These are phyloP conservation scores for Nicotiana tomentosiformis DNA, from an alignment of 257 asterid genomes.

Conservation along the genomic window DNA sequence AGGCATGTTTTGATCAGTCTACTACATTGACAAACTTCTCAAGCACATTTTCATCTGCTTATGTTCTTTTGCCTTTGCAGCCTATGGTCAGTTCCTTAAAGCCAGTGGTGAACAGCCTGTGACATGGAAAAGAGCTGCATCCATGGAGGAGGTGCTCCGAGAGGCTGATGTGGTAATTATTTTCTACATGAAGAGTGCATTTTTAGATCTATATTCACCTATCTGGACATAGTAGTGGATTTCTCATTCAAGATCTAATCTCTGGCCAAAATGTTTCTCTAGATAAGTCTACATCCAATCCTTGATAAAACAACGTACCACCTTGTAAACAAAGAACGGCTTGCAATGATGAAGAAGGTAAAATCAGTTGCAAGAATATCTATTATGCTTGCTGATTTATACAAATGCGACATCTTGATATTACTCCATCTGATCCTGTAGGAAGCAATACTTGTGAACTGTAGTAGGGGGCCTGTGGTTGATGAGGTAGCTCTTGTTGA, in stretches of 20 bases:
- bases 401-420: background rate
- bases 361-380: background rate
- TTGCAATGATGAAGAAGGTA: conserved; percentile 93
- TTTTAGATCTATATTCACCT: background rate
- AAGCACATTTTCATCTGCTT: background rate
- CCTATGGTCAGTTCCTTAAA: conserved; percentile 86
- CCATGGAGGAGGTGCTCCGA: conserved; percentile 87
- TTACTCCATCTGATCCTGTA: conserved; percentile 10
- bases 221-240: background rate
- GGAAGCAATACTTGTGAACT: conserved; percentile 92
- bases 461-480: conserved; percentile 96
- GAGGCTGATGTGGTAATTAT: conserved; percentile 77
- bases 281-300: conserved; percentile 96
- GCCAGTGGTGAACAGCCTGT: conserved; percentile 92
- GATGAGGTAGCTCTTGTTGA: conserved; percentile 96
- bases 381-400: background rate
- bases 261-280: conserved; percentile 12
- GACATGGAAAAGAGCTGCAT: conserved; percentile 85
- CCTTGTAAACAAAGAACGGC: conserved; percentile 86
- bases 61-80: conserved; percentile 32
- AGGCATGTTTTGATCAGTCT: conserved; percentile 35
- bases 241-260: background rate
- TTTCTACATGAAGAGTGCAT: background rate
- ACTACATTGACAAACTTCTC: background rate
- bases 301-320: conserved; percentile 93